Percentiles rank a stretch among this genome's conserved stretches.
These are phyloP conservation scores for Dendrobium officinale DNA, from an alignment of 106 monocot species.

Conservation along the genomic window DNA sequence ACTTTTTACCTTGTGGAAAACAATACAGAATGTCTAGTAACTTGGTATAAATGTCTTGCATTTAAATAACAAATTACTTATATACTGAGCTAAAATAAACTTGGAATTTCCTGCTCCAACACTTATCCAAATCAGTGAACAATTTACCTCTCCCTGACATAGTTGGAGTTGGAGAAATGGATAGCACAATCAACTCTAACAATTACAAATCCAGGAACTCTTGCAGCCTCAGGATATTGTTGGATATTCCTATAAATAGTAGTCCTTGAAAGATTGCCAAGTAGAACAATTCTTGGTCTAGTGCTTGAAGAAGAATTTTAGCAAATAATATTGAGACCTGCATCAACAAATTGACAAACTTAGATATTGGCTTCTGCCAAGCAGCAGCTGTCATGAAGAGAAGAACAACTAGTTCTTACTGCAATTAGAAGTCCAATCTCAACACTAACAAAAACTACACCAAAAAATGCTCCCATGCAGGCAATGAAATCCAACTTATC, in stretches of 20 bases:
- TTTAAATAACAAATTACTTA: too few relatives aligned
- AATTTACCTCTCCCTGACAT: conserved; percentile 36
- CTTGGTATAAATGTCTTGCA: not conserved
- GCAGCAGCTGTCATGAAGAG: not conserved
- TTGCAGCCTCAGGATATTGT: conserved; percentile 41
- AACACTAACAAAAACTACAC: conserved; percentile 64
- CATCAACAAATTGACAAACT: not conserved
- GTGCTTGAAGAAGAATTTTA: conserved; percentile 50
- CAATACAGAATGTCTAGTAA: not conserved
- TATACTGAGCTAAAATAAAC: too few relatives aligned
- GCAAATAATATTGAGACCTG: conserved; percentile 51
- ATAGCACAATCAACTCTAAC: conserved; percentile 48
- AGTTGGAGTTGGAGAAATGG: conserved; percentile 48
- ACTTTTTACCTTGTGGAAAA: not conserved
- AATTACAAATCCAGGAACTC: conserved; percentile 38
- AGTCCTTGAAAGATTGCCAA: conserved; percentile 42
- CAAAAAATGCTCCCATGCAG: conserved; percentile 88
- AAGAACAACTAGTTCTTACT: conserved; percentile 23
- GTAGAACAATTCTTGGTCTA: conserved; percentile 35
- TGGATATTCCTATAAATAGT: conserved; percentile 35
- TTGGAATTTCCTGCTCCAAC: too few relatives aligned
- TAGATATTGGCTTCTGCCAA: not conserved
- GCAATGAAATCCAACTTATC: conserved; percentile 85
- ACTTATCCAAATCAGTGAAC: too few relatives aligned
- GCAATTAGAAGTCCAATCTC: conserved; percentile 85